Evolutionary conservation across 176 grass and related monocot genomes (phyloP).

Genomic region (Coix lacrymajobi): DNA sequence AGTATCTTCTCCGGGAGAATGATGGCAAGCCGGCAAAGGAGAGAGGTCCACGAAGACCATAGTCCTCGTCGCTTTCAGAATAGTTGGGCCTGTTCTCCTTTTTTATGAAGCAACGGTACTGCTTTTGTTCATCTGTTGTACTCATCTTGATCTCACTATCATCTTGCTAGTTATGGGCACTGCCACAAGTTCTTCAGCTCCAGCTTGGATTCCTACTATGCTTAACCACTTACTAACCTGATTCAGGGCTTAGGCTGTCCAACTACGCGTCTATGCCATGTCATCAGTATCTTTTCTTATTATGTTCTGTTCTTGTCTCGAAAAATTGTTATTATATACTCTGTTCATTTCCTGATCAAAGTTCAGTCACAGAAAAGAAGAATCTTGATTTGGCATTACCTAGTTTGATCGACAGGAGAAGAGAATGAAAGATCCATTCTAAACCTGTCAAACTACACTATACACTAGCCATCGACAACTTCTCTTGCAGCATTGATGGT

Average conservation of each 20-base stretch:
- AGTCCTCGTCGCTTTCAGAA: not conserved
- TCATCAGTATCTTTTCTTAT: not conserved
- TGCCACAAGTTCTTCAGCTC: not conserved
- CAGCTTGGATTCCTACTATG: not conserved
- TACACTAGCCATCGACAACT: not conserved
- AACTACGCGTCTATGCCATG: not conserved
- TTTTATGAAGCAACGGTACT: not conserved
- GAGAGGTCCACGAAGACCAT: not conserved
- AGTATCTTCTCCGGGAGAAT: not conserved
- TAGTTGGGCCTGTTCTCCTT: not conserved
- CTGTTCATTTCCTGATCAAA: not conserved
- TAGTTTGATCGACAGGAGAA: not conserved
- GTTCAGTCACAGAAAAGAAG: not conserved
- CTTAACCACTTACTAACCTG: not conserved
- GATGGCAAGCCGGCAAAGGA: not conserved
- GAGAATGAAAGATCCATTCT: not conserved
- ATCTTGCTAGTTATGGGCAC: not conserved
- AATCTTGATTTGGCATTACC: not conserved
- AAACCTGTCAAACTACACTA: not conserved
- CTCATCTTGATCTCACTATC: not conserved
- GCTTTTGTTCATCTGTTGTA: not conserved
- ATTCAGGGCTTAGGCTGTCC: not conserved
- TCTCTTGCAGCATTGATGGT: not conserved
- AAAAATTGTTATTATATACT: not conserved
- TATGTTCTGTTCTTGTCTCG: not conserved